phyloP scores from a whole-genome alignment of 1,284 basidiomycete species.

The Boletus albobrunnescens region DNA sequence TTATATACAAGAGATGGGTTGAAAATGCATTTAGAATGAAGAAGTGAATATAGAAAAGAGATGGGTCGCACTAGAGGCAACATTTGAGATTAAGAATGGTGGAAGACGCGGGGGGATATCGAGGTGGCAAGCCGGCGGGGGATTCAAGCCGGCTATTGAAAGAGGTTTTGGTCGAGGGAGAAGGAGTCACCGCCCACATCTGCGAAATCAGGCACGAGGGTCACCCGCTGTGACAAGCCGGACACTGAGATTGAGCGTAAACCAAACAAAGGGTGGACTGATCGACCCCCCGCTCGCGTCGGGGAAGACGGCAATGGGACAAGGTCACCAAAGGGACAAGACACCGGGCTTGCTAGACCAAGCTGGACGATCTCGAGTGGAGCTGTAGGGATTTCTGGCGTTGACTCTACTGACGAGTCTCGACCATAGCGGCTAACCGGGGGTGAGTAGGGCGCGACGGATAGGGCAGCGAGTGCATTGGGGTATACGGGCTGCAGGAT shows the following conservation, averaged over 20 bases:
- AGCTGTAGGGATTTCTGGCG: slow-evolving; percentile 44
- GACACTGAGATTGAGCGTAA: slow-evolving; percentile 37
- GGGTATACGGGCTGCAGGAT: slow-evolving; percentile 33
- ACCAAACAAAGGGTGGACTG: slow-evolving; percentile 22
- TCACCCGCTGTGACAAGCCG: slow-evolving; percentile 14
- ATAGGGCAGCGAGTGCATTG: slow-evolving; percentile 47
- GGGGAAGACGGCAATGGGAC: slow-evolving; percentile 19
- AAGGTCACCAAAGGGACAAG: slow-evolving; percentile 26
- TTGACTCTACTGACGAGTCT: slow-evolving; percentile 53
- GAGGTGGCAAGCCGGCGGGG: neutral
- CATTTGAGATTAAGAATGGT: neutral
- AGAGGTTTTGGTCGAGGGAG: slow-evolving; percentile 41
- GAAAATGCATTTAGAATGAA: slow-evolving; percentile 31
- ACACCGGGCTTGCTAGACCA: slow-evolving; percentile 34
- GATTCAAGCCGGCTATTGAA: slow-evolving; percentile 35
- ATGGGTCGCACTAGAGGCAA: slow-evolving; percentile 9
- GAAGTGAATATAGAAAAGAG: slow-evolving; percentile 12
- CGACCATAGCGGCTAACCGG: slow-evolving; percentile 40
- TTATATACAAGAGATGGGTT: slow-evolving; percentile 36
- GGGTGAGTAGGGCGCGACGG: slow-evolving; percentile 50
- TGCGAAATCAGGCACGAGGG: slow-evolving; percentile 38
- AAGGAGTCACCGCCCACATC: slow-evolving; percentile 49
- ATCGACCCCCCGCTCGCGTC: slow-evolving; percentile 21
- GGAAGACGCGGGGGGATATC: slow-evolving; percentile 7
- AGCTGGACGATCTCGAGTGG: slow-evolving; percentile 44